These are phyloP conservation scores for Populus hybrid DNA, from an alignment of 441 rosid species.

Conservation along the genomic window DNA sequence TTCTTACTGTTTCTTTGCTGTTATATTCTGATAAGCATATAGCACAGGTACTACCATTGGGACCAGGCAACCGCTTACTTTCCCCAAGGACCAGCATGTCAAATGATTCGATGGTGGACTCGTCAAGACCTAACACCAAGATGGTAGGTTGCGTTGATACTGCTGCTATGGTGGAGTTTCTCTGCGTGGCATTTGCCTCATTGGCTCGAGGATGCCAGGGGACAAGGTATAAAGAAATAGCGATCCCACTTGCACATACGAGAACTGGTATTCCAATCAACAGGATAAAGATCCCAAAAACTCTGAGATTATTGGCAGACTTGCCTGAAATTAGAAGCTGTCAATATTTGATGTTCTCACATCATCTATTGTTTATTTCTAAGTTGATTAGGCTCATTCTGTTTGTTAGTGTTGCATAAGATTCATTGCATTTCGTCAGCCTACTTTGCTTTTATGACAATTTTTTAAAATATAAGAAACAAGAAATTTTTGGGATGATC, in stretches of 20 bases:
- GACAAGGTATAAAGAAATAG: slow-evolving; percentile 27
- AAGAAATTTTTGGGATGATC: background rate
- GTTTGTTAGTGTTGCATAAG: background rate
- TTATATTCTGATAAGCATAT: slow-evolving; percentile 71
- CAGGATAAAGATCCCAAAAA: slow-evolving; percentile 46
- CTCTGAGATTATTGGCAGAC: slow-evolving; percentile 25
- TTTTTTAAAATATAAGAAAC: background rate
- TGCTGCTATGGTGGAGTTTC: slow-evolving; percentile 4
- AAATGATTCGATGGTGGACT: slow-evolving; percentile 64
- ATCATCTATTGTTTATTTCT: background rate
- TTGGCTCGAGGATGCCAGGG: slow-evolving; percentile 3
- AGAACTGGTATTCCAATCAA: slow-evolving; percentile 42
- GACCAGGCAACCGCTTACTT: slow-evolving; percentile 63
- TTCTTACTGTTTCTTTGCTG: slow-evolving; percentile 56
- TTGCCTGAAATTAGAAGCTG: slow-evolving; percentile 36
- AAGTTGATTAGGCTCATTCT: background rate
- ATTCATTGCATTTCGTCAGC: background rate
- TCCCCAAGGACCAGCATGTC: slow-evolving; percentile 65
- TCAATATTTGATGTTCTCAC: background rate
- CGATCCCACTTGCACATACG: slow-evolving; percentile 32
- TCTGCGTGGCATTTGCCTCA: background rate
- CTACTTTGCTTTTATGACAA: background rate
- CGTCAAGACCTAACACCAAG: slow-evolving; percentile 46
- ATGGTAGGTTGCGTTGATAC: slow-evolving; percentile 29
- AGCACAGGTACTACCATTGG: slow-evolving; percentile 50